A percentile compares a stretch with the other conserved stretches of the same genome.
phyloP scores from a whole-genome alignment of 2,329 filamentous ascomycete genomes.

The Talaromyces funiculosus region DNA sequence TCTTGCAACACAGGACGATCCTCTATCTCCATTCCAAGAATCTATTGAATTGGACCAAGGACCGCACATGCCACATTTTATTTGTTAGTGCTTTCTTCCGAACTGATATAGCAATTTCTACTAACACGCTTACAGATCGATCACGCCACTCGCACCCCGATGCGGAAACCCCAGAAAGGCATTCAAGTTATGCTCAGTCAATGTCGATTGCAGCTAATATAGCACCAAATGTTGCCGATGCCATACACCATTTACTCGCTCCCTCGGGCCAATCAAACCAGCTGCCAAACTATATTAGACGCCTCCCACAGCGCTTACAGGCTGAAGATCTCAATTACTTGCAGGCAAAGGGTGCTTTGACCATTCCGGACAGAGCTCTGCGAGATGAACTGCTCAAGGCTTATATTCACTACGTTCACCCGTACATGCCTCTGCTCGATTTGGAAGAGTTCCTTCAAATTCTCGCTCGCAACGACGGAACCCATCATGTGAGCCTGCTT shows the following conservation, averaged over 20 bases:
- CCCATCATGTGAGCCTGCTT: constrained; percentile 70
- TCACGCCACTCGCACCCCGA: constrained; percentile 40
- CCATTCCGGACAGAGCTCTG: constrained; percentile 62
- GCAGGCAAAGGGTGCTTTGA: constrained; percentile 75
- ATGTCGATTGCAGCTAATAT: constrained; percentile 30
- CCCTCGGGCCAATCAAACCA: constrained; percentile 35
- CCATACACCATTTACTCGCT: constrained; percentile 34
- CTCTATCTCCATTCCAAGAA: constrained; percentile 41
- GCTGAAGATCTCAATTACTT: constrained; percentile 79
- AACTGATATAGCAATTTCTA: background rate
- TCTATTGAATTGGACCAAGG: constrained; percentile 45
- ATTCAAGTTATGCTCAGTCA: constrained; percentile 29
- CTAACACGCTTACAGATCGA: constrained; percentile 38
- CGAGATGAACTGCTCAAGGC: constrained; percentile 76
- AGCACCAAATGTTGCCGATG: constrained; percentile 25
- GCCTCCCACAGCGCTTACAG: constrained; percentile 69
- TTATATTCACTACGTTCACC: constrained; percentile 85
- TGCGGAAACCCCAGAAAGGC: constrained; percentile 19
- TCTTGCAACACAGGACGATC: constrained; percentile 11
- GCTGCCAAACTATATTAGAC: constrained; percentile 67
- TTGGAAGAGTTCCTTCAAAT: constrained; percentile 53
- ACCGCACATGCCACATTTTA: constrained; percentile 58
- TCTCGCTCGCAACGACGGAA: constrained; percentile 62
- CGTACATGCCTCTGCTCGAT: constrained; percentile 85
- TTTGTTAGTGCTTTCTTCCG: constrained; percentile 47